A percentile compares a stretch with the other conserved stretches of the same genome.
Conservation (phyloP, 1,284 basidiomycete genomes). For the Meripilus lineatus region DNA sequence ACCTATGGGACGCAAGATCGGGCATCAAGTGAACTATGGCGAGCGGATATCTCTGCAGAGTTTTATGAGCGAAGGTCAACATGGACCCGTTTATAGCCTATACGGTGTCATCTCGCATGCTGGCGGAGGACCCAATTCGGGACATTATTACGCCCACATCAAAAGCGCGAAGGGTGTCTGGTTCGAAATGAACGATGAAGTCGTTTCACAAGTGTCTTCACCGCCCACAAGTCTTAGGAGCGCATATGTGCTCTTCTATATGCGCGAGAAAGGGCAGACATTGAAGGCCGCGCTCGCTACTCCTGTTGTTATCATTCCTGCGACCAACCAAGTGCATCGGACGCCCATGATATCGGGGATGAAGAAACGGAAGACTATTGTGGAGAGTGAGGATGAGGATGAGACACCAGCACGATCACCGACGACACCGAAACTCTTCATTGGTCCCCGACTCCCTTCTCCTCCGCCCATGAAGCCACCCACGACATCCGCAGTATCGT, state of each 20-base stretch:
- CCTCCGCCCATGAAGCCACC: conserved; percentile 20
- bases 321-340: too few relatives aligned
- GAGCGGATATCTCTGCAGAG: conserved; percentile 74
- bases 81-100: conserved; percentile 79
- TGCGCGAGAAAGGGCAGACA: conserved; percentile 70
- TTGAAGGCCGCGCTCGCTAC: conserved; percentile 53
- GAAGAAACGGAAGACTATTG: conserved; percentile 45
- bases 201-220: conserved; percentile 43
- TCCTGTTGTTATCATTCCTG: conserved; percentile 9
- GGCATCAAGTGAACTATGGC: conserved; percentile 73
- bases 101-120: conserved; percentile 94
- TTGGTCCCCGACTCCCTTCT: conserved; percentile 61
- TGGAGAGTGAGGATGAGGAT: conserved; percentile 39
- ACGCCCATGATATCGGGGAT: too few relatives aligned
- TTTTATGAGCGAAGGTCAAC: conserved; percentile 80
- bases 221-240: conserved; percentile 65
- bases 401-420: conserved; percentile 42
- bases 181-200: conserved; percentile 95
- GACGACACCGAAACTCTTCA: conserved; percentile 46
- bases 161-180: conserved; percentile 70
- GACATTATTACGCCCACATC: conserved; percentile 93
- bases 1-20: conserved; percentile 84
- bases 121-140: conserved; percentile 89
- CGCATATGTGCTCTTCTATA: conserved; percentile 94
- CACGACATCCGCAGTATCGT: neutral